Base-by-base conservation (phyloP, 768 basidiomycete genomes). In the Naganishia kalamii region DNA sequence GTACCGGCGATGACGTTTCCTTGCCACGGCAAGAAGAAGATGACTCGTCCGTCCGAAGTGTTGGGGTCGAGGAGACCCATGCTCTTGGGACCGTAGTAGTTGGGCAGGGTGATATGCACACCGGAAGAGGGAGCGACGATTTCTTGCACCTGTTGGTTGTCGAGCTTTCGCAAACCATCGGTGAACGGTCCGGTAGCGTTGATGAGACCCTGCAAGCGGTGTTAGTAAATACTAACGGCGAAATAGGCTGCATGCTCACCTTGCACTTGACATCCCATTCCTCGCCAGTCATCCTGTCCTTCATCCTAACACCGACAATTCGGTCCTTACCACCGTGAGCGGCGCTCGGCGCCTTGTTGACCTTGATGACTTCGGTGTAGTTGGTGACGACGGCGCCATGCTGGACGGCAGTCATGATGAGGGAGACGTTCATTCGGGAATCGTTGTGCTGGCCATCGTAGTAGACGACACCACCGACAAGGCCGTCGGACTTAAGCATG, bases 381-480 rank as follows among this genome's bases (percentile, higher is more conserved):
- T 98, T 99, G 51, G 87, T 86, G 19, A 88, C 87, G 8, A 83
- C 83, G 4, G 93, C 92, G 47, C 93, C 93, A 60, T 89, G 85
- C 72, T 91, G 89, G 47, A 97, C 90, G 4, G 94, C 96, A 19
- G 88, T 96, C 85, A 97, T 86, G 72, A 94, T 84, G 33, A 99
- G 82, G 0, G 94, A 91, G 61, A 94, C 84, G 81, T 99, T 99
- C 96, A 98, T 99, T 15, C 94, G 85, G 0, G 94, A 88, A 72
- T 99, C 96, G 72, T 99, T 99, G 79, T 99, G 94, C 80, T 97
- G 94, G 62, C 93, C 93, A 73, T 99, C 94, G 70, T 99, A 96
- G 79, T 98, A 98, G 17, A 99, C 94, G 62, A 99, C 82, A 15
- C 92, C 93, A 21, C 93, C 93, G 33, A 92, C 91, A 12, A 97